Conservation (phyloP, 2,329 filamentous ascomycete species). For the Monosporascus sp. region DNA sequence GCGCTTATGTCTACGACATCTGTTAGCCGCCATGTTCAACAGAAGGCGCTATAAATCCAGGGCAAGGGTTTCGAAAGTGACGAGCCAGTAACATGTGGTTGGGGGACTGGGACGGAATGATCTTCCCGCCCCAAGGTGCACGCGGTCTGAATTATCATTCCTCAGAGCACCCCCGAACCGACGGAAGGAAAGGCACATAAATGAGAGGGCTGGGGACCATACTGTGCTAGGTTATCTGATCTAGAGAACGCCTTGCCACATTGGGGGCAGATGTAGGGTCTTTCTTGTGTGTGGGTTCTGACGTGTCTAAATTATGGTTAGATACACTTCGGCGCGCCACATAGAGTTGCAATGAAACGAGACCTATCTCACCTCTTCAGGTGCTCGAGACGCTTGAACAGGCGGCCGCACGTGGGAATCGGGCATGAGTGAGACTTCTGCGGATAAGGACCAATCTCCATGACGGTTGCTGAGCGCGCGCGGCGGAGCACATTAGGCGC, state of each 20-base stretch:
- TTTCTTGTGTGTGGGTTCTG: constrained; percentile 97
- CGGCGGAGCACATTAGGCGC: constrained; percentile 75
- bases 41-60: constrained; percentile 17
- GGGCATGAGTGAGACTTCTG: constrained; percentile 98
- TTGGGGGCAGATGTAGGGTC: constrained; percentile 93
- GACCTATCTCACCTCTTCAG: constrained; percentile 81
- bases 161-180: constrained; percentile 33
- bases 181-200: constrained; percentile 30
- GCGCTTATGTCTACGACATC: constrained; percentile 69
- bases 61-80: constrained; percentile 24
- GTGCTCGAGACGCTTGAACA: constrained; percentile 99
- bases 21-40: constrained; percentile 28
- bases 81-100: no score
- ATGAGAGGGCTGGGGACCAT: constrained; percentile 42
- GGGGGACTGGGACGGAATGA: not conserved
- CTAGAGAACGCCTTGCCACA: constrained; percentile 99
- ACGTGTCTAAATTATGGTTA: constrained; percentile 73
- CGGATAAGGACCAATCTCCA: constrained; percentile 93
- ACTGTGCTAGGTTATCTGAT: constrained; percentile 98
- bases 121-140: constrained; percentile 22
- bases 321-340: constrained; percentile 38
- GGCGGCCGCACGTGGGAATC: constrained; percentile 93
- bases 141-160: constrained; percentile 31
- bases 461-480: constrained; percentile 89
- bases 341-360: constrained; percentile 36